phyloP scores from a whole-genome alignment of 2,329 filamentous ascomycete species.

The Fusarium sp. region DNA sequence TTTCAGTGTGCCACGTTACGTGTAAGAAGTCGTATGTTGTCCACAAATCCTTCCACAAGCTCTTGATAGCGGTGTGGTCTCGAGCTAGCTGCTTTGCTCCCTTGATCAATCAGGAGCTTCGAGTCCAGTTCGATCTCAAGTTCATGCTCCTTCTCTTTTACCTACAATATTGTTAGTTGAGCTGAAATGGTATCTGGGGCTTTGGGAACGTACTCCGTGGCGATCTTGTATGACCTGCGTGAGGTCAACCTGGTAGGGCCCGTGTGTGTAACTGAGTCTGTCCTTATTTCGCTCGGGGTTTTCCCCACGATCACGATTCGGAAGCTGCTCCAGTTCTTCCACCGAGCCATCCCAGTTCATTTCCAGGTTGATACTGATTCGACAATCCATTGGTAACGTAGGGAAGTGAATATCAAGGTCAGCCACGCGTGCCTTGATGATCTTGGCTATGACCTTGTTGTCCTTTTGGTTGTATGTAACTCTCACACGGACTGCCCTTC shows the following conservation, averaged over 20 bases:
- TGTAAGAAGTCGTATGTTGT: conserved; percentile 73
- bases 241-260: conserved; percentile 88
- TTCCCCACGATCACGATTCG: conserved; percentile 46
- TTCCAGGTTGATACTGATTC: conserved; percentile 94
- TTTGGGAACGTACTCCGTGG: conserved; percentile 49
- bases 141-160: conserved; percentile 75
- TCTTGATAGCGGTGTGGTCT: conserved; percentile 70
- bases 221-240: conserved; percentile 79
- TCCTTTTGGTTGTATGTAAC: conserved; percentile 81
- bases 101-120: conserved; percentile 71
- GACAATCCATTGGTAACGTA: conserved; percentile 81
- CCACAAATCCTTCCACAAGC: conserved; percentile 76
- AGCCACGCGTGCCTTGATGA: conserved; percentile 88
- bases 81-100: conserved; percentile 61
- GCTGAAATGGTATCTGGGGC: background rate
- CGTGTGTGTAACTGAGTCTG: conserved; percentile 87
- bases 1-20: conserved; percentile 50
- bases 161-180: conserved; percentile 43
- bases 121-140: conserved; percentile 81
- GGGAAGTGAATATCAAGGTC: conserved; percentile 92
- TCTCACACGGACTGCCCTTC: conserved; percentile 58
- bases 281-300: conserved; percentile 81
- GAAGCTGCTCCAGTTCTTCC: conserved; percentile 60
- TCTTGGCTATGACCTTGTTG: conserved; percentile 76
- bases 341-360: conserved; percentile 81